phyloP scores from a whole-genome alignment of 177 flowering plant species.

The Vitis hybrid region DNA sequence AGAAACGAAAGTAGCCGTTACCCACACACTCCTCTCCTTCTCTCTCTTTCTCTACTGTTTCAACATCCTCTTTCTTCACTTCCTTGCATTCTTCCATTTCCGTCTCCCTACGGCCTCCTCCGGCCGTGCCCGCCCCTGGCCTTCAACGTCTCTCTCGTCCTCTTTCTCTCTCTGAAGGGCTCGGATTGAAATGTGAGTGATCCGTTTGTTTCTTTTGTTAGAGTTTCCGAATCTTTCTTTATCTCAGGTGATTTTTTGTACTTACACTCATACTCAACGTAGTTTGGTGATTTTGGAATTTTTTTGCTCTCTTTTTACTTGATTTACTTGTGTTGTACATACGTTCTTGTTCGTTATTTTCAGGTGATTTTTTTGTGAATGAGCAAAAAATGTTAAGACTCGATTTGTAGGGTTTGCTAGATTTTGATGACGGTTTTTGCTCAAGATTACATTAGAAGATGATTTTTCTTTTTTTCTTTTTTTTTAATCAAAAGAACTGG shows the following conservation, averaged over 20 bases:
- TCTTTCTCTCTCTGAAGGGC: too few species aligned
- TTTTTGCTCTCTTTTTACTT: not conserved
- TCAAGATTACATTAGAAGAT: not conserved
- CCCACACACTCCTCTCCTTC: not conserved
- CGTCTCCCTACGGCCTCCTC: not conserved
- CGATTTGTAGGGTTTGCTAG: not conserved
- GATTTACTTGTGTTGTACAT: not conserved
- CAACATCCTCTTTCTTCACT: not conserved
- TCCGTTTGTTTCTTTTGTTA: not conserved
- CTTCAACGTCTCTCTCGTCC: not conserved
- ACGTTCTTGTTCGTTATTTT: not conserved
- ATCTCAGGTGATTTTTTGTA: constrained; percentile 6
- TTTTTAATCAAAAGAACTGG: not conserved
- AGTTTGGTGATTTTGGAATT: constrained; percentile 2
- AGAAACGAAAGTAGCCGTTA: constrained; percentile 3
- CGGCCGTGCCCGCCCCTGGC: not conserved
- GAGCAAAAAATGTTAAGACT: not conserved
- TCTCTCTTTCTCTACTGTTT: not conserved
- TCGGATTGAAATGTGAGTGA: not conserved
- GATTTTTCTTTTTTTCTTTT: not conserved
- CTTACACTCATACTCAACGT: not conserved
- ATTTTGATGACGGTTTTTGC: not conserved
- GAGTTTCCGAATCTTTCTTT: not conserved
- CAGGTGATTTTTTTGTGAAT: constrained; percentile 5
- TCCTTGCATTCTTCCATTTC: not conserved